phyloP scores from a whole-genome alignment of 768 basidiomycete species.

The Mycena galopus region DNA sequence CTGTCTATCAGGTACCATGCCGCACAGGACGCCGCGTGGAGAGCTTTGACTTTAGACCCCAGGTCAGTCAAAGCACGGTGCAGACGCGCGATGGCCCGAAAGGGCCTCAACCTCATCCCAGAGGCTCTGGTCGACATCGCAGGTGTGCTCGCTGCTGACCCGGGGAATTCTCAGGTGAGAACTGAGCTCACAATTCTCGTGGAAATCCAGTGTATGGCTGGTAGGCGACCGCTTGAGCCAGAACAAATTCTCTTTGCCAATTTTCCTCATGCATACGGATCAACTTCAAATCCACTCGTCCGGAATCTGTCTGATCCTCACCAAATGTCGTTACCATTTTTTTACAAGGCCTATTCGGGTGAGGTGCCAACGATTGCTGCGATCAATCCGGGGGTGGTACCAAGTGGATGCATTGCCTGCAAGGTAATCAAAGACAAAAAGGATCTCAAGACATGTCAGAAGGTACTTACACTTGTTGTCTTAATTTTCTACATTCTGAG shows the following conservation, averaged over 20 bases:
- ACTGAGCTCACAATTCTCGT: background rate
- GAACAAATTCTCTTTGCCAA: background rate
- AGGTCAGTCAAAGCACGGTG: slow-evolving; percentile 12
- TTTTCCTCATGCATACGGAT: slow-evolving; percentile 21
- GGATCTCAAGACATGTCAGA: too few species aligned
- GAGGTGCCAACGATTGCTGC: background rate
- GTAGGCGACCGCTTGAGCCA: slow-evolving; percentile 11
- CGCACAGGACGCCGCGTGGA: slow-evolving; percentile 5
- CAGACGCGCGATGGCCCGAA: slow-evolving; percentile 22
- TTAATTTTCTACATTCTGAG: background rate
- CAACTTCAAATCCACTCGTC: slow-evolving; percentile 1
- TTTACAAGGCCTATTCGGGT: background rate
- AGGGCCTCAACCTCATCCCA: slow-evolving; percentile 10
- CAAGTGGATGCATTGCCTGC: background rate
- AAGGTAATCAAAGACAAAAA: background rate
- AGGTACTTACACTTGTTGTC: slow-evolving; percentile 1
- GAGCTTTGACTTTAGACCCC: background rate
- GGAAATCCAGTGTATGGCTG: background rate
- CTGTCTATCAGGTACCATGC: slow-evolving; percentile 1
- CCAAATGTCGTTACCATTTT: background rate
- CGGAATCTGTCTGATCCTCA: slow-evolving; percentile 1
- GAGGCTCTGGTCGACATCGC: slow-evolving; percentile 10
- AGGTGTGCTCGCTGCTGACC: slow-evolving; percentile 7
- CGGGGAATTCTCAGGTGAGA: background rate
- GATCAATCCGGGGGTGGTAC: background rate